These are phyloP conservation scores for Rubia tinctorum DNA, from an alignment of 305 asterid species.

Conservation along the genomic window DNA sequence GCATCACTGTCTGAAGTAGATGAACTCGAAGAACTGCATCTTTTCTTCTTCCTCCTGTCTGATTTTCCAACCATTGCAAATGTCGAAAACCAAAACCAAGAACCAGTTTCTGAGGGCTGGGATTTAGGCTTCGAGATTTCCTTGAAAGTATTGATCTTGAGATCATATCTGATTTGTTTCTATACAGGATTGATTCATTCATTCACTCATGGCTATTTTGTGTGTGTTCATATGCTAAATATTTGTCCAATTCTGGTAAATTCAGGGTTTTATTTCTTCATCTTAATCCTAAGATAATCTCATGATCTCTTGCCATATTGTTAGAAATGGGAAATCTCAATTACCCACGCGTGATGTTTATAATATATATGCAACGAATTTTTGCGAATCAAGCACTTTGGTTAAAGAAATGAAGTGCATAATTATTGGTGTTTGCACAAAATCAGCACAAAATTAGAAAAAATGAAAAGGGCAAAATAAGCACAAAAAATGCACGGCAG, in stretches of 20 bases:
- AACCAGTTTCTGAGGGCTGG: not conserved
- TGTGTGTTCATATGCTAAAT: not conserved
- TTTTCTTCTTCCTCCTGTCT: conserved; percentile 14
- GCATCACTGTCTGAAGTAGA: conserved; percentile 13
- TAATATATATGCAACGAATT: not conserved
- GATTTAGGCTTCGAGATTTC: not conserved
- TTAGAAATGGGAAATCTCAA: not conserved
- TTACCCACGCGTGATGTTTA: conserved; percentile 9
- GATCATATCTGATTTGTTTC: conserved; percentile 19
- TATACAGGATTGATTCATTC: conserved; percentile 8
- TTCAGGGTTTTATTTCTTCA: not conserved
- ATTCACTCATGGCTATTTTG: not conserved
- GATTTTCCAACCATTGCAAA: conserved; percentile 6
- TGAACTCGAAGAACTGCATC: conserved; percentile 27
- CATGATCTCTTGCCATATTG: not conserved
- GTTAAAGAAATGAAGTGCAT: not conserved
- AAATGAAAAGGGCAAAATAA: too few relatives aligned
- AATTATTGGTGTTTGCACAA: not conserved
- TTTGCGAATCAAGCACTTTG: conserved; percentile 7
- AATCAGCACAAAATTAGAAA: not conserved
- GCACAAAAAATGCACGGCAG: too few relatives aligned
- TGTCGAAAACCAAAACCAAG: not conserved
- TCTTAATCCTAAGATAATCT: not conserved
- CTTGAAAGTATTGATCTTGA: not conserved
- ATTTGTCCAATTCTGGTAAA: not conserved